Conservation (phyloP, 1,284 basidiomycete species). For the Gomphus bonarii region DNA sequence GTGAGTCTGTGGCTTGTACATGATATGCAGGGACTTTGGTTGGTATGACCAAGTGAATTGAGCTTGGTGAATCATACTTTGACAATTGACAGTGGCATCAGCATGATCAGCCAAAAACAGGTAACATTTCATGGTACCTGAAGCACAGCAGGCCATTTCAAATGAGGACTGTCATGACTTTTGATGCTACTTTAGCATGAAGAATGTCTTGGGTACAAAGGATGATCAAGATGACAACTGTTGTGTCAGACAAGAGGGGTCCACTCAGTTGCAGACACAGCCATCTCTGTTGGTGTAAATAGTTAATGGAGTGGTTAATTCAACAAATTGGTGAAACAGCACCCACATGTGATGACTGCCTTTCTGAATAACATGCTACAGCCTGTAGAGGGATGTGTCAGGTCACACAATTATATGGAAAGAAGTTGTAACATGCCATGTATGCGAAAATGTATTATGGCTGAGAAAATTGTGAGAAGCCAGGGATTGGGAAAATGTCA, state of each 20-base stretch:
- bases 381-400: constrained; percentile 21
- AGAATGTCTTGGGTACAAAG: constrained; percentile 32
- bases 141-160: constrained; percentile 47
- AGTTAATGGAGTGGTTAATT: no score
- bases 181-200: constrained; percentile 26
- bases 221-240: constrained; percentile 38
- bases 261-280: constrained; percentile 40
- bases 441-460: constrained; percentile 2
- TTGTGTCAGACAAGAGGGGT: constrained; percentile 43
- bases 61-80: no score
- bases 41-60: no score
- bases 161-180: constrained; percentile 34
- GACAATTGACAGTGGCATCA: no score
- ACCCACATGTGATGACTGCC: constrained; percentile 21
- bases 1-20: no score
- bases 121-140: no score
- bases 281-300: background rate
- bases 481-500: no score
- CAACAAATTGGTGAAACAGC: no score
- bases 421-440: background rate
- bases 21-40: no score
- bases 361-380: constrained; percentile 45
- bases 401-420: background rate
- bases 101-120: no score
- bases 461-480: no score